Evolutionary conservation across 2,329 filamentous ascomycete genomes (phyloP), one percentile per base, ranked within the genome.

Genomic region (Venturiaceae sp.): DNA sequence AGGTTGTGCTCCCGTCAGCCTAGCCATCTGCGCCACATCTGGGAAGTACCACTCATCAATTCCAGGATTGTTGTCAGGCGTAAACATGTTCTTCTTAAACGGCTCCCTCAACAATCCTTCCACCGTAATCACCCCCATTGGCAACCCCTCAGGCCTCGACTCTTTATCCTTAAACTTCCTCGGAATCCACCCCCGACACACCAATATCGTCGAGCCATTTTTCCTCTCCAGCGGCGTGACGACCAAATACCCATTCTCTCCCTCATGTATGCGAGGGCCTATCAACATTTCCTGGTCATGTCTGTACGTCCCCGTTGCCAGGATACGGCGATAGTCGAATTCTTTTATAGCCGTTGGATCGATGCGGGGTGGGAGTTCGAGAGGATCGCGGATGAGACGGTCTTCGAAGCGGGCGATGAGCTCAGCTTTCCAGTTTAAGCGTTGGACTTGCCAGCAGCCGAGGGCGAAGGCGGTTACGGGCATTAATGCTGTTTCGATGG

Each of bases 51-150:
- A 99, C 72, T 91, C 86, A 60, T 86, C 83, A 68, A 85, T 84
- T 64, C 92, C 86, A 0, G 92, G 92, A 65, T 83, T 79, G 66
- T 99, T 99, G 0, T 88, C 85, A 0, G 94, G 94, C 58, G 94
- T 99, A 71, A 99, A 99, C 82, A 92, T 87, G 71, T 99, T 99
- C 80, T 92, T 95, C 81, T 95, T 94, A 83, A 90, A 95, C 8
- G 92, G 92, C 75, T 94, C 84, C 60, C 94, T 76, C 69, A 99
- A 70, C 70, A 99, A 67, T 0, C 94, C 94, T 74, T 96, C 85
- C 2, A 99, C 84, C 0, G 80, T 82, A 9, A 97, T 85, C 66
- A 87, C 83, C 0, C 84, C 90, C 53, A 68, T 70, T 0, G 88
- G 87, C 64, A 97, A 65, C 1, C 84, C 84, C 0, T 80, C 70